These are phyloP conservation scores for Lasiosphaeria miniovina DNA, from an alignment of 495 filamentous ascomycete genomes.

Conservation along the genomic window DNA sequence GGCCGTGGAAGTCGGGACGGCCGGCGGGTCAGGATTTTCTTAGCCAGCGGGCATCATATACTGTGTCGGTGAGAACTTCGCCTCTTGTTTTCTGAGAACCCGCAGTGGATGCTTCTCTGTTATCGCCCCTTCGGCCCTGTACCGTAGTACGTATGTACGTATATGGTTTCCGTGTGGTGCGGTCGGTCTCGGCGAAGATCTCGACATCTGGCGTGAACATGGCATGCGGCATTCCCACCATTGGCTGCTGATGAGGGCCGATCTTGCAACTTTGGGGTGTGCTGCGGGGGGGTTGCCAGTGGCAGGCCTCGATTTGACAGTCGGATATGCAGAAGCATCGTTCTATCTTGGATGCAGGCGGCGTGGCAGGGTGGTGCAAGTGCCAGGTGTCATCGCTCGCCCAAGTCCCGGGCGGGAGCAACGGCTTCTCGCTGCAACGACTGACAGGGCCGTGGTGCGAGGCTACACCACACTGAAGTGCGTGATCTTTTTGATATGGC, in stretches of 20 bases:
- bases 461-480: neutral
- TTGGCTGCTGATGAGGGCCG: constrained; percentile 16
- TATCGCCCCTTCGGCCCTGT: neutral
- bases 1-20: too few species aligned
- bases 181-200: constrained; percentile 4
- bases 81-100: too few species aligned
- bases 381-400: constrained; percentile 19
- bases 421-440: constrained; percentile 1
- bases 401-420: constrained; percentile 11
- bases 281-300: constrained; percentile 20
- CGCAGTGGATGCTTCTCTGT: neutral
- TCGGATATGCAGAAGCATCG: constrained; percentile 13
- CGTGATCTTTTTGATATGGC: neutral
- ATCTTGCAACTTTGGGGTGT: constrained; percentile 16
- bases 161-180: neutral
- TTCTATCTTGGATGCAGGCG: constrained; percentile 10
- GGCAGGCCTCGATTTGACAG: constrained; percentile 19
- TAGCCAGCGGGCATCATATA: too few species aligned
- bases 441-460: constrained; percentile 3
- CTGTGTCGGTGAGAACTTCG: too few species aligned
- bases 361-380: constrained; percentile 15
- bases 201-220: constrained; percentile 11
- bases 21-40: too few species aligned
- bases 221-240: constrained; percentile 12
- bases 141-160: too few species aligned